Percentiles rank a stretch among this genome's conserved stretches.
phyloP scores from a whole-genome alignment of 2,329 filamentous ascomycete genomes.

The Cercospora sp. region DNA sequence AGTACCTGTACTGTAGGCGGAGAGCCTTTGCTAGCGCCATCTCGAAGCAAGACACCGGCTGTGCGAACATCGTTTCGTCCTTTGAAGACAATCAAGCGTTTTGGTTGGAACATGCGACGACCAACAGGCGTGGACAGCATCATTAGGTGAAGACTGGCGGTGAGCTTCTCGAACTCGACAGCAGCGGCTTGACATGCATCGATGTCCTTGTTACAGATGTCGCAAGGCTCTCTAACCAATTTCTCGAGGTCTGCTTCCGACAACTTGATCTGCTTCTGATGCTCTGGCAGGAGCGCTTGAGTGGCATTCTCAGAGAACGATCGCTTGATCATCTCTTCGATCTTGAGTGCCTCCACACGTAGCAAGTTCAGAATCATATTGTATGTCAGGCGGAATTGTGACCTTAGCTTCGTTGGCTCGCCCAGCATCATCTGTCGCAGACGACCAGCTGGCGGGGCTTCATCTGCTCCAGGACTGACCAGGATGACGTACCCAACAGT shows the following conservation, averaged over 20 bases:
- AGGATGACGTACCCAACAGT: slow-evolving; percentile 93
- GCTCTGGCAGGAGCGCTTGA: slow-evolving; percentile 88
- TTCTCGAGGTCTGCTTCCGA: slow-evolving; percentile 90
- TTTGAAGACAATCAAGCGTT: slow-evolving; percentile 79
- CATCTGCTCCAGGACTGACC: slow-evolving; percentile 75
- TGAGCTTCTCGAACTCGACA: slow-evolving; percentile 77
- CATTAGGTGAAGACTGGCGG: slow-evolving; percentile 73
- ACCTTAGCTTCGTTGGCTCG: slow-evolving; percentile 89
- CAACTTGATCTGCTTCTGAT: slow-evolving; percentile 89
- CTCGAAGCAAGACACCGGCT: slow-evolving; percentile 74
- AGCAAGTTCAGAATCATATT: slow-evolving; percentile 98
- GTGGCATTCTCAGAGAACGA: slow-evolving; percentile 98
- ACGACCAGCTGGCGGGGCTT: slow-evolving; percentile 81
- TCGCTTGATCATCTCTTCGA: slow-evolving; percentile 99
- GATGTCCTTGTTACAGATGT: slow-evolving; percentile 77
- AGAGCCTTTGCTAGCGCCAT: slow-evolving; percentile 67
- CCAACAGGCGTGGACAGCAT: slow-evolving; percentile 80
- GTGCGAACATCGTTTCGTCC: slow-evolving; percentile 75
- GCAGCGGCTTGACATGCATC: slow-evolving; percentile 79
- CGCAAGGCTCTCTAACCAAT: slow-evolving; percentile 81
- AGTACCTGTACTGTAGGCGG: slow-evolving; percentile 73
- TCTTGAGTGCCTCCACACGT: slow-evolving; percentile 93
- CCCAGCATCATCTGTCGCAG: slow-evolving; percentile 93
- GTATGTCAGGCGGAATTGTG: slow-evolving; percentile 95
- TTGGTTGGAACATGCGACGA: slow-evolving; percentile 72